Percentiles rank a stretch among this genome's conserved stretches.
Conservation (phyloP, 371 early-diverging fungal species). For the Quaeritorhiza haematococci region DNA sequence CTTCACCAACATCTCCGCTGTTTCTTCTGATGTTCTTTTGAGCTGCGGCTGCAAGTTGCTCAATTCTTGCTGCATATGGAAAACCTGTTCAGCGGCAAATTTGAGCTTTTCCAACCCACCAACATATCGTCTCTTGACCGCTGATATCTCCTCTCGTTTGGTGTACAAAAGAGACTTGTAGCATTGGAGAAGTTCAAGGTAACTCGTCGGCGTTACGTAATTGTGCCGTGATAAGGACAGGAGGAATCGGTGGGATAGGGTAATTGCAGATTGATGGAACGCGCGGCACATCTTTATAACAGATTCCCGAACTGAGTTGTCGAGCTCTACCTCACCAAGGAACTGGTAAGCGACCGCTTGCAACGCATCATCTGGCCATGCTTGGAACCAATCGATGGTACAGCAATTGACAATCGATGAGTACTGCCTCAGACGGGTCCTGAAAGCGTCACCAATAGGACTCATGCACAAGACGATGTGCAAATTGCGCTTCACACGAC, state of each 20-base stretch:
- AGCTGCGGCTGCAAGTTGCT: slow-evolving; percentile 49
- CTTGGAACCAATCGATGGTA: slow-evolving; percentile 59
- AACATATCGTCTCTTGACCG: slow-evolving; percentile 39
- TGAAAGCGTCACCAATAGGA: slow-evolving; percentile 54
- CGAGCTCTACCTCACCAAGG: slow-evolving; percentile 37
- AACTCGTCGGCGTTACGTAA: slow-evolving; percentile 53
- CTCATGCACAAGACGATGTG: slow-evolving; percentile 57
- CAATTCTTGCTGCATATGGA: slow-evolving; percentile 47
- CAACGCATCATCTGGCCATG: slow-evolving; percentile 55
- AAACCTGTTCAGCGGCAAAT: slow-evolving; percentile 50
- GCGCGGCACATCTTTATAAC: slow-evolving; percentile 45
- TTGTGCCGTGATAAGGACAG: slow-evolving; percentile 39
- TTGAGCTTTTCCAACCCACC: slow-evolving; percentile 49
- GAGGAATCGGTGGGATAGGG: slow-evolving; percentile 37
- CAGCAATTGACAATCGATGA: slow-evolving; percentile 53
- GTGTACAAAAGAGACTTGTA: slow-evolving; percentile 38
- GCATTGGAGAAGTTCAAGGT: slow-evolving; percentile 44
- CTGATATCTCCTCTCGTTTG: slow-evolving; percentile 36
- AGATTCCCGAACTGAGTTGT: slow-evolving; percentile 14
- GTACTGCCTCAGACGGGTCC: slow-evolving; percentile 44
- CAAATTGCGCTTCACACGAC: slow-evolving; percentile 45
- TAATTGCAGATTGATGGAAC: slow-evolving; percentile 46
- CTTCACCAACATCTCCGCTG: slow-evolving; percentile 45
- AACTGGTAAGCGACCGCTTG: slow-evolving; percentile 51
- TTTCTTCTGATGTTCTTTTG: slow-evolving; percentile 50